These are phyloP conservation scores for Graphilbum ipis-grandicollis DNA, from an alignment of 2,329 filamentous ascomycete genomes.

Conservation along the genomic window DNA sequence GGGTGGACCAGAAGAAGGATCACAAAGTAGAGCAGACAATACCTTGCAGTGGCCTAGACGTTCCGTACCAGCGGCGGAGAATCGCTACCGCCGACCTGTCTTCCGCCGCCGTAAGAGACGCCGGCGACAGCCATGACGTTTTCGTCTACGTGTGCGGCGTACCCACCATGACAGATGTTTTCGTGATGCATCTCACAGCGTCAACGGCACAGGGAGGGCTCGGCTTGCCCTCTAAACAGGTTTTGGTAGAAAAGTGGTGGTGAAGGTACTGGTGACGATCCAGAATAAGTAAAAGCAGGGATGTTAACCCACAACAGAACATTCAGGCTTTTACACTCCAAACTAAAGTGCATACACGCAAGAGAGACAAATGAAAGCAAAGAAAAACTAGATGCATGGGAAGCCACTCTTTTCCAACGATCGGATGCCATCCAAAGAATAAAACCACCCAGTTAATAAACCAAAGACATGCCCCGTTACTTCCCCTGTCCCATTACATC, in stretches of 20 bases:
- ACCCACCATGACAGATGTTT: constrained; percentile 49
- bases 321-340: too few species aligned
- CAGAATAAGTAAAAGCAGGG: too few species aligned
- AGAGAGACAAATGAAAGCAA: too few species aligned
- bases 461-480: background rate
- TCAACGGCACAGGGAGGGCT: constrained; percentile 7
- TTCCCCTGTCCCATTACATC: background rate
- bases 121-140: background rate
- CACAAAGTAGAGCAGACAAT: constrained; percentile 8
- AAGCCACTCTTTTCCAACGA: too few species aligned
- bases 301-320: too few species aligned
- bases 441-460: too few species aligned
- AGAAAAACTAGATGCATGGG: too few species aligned
- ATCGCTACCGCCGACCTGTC: constrained; percentile 25
- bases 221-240: constrained; percentile 12
- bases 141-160: constrained; percentile 50
- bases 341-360: too few species aligned
- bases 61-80: constrained; percentile 20
- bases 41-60: constrained; percentile 8
- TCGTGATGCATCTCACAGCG: constrained; percentile 30
- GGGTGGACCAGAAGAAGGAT: background rate
- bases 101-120: constrained; percentile 18
- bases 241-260: constrained; percentile 23
- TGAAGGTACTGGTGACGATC: constrained; percentile 5
- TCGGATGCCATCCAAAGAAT: too few species aligned